Base-by-base conservation (phyloP, 208 protist genomes). In the Trypanosoma lewisi region DNA sequence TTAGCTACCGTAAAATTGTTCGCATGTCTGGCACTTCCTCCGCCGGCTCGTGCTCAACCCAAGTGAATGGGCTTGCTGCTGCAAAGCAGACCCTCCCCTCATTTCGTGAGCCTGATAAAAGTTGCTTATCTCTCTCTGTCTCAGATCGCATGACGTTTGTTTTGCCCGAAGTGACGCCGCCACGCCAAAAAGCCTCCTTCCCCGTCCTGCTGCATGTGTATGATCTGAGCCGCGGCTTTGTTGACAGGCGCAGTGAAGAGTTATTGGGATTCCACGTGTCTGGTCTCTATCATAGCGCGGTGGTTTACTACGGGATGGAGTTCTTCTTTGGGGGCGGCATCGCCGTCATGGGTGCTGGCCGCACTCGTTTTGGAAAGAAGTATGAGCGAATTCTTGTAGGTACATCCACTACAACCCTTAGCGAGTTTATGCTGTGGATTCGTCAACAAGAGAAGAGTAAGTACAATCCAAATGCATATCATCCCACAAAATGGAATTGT, bases 301-400 rank as follows among this genome's bases (percentile, higher is more conserved):
- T 98, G 8, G 90, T 97, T 4, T 91, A 87, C n/a, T 98, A 93
- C 70, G 93, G 85, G 2, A 67, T 80, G 30, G 95, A 98, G 61
- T 97, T 95, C 44, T 97, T 93, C 61, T 98, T 96, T 67, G 96
- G 95, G 60, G 96, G 96, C 48, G 93, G 90, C 49, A 88, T 97
- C 27, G 76, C 66, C 27, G 49, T 83, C 25, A 49, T 68, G 9
- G 41, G 48, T 8, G 63, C 80, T 28, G 84, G 89, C 4, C 60
- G 56, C 21, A 97, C 94, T 6, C 92, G 88, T 8, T 97, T 96
- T 72, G 95, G 93, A 9, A 58, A 61, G 45, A 72, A 78, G 45
- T 92, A 82, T 66, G 44, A 80, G n/a, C 76, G 55, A 9, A 44
- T 89, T 41, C 17, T 30, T 47, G 50, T 94, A 41, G 91, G 87